These are phyloP conservation scores for Aegilops tauschii DNA, from an alignment of 176 grass and related monocot genomes.

Conservation along the genomic window DNA sequence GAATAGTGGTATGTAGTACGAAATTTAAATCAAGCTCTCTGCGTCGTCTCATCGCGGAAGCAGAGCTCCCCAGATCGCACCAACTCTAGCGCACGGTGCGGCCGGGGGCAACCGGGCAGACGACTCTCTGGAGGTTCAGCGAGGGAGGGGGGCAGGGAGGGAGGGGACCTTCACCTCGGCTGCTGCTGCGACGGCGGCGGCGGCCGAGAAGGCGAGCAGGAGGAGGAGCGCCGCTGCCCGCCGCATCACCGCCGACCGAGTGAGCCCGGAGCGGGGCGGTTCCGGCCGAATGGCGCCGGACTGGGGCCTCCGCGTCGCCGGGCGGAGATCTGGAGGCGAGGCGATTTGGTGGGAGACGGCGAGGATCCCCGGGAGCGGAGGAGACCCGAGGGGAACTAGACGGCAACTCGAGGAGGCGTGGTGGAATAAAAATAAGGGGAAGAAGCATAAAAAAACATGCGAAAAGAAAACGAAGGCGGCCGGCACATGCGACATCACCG, in stretches of 20 bases:
- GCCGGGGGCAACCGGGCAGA: background rate
- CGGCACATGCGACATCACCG: background rate
- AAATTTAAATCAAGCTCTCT: background rate
- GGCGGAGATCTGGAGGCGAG: constrained; percentile 33
- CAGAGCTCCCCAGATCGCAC: background rate
- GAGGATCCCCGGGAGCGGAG: background rate
- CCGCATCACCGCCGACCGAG: constrained; percentile 14
- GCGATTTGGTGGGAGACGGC: background rate
- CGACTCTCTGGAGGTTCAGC: background rate
- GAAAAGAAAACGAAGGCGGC: background rate
- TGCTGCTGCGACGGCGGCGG: background rate
- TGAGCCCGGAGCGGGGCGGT: background rate
- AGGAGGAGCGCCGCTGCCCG: constrained; percentile 5
- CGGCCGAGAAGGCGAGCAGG: constrained; percentile 17
- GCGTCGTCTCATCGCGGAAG: background rate
- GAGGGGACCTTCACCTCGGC: background rate
- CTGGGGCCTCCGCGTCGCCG: background rate
- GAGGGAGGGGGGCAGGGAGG: background rate
- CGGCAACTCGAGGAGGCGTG: background rate
- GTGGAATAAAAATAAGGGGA: background rate
- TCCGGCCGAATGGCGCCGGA: background rate
- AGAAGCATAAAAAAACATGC: background rate
- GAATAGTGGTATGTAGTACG: background rate
- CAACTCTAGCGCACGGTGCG: background rate
- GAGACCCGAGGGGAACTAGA: constrained; percentile 15